phyloP scores from a whole-genome alignment of 2,329 filamentous ascomycete genomes.

The Cordyceps pruinosa region DNA sequence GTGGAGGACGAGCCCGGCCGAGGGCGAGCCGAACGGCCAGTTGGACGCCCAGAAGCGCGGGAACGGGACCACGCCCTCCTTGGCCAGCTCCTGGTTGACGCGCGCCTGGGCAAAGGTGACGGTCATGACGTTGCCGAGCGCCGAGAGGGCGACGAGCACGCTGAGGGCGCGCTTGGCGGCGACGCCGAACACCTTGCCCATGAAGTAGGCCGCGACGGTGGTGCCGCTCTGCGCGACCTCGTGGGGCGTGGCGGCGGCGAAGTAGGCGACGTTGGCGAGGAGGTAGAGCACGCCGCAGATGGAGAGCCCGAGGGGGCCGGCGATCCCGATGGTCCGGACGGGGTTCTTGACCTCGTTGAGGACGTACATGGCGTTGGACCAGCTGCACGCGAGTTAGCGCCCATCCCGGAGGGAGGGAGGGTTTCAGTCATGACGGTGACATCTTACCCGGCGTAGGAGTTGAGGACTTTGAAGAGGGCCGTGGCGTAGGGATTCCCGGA shows the following conservation, averaged over 20 bases:
- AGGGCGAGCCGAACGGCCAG: constrained; percentile 16
- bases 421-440: neutral
- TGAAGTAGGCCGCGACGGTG: constrained; percentile 16
- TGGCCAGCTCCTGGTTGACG: constrained; percentile 17
- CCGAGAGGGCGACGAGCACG: constrained; percentile 16
- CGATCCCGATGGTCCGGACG: constrained; percentile 16
- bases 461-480: constrained; percentile 15
- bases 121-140: constrained; percentile 16
- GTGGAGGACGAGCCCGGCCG: constrained; percentile 14
- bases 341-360: constrained; percentile 16
- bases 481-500: constrained; percentile 16
- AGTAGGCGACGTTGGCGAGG: constrained; percentile 16
- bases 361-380: constrained; percentile 17
- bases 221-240: constrained; percentile 16
- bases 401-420: too few relatives aligned
- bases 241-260: constrained; percentile 14
- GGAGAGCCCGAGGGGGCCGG: constrained; percentile 15
- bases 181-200: constrained; percentile 15
- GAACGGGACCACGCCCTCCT: constrained; percentile 15
- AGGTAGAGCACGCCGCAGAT: constrained; percentile 16
- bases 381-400: neutral
- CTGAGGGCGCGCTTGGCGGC: constrained; percentile 15
- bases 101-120: constrained; percentile 16
- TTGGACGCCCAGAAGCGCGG: constrained; percentile 16
- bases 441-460: constrained; percentile 15